These are phyloP conservation scores for Taphrina populina DNA, from an alignment of 1,139 yeast genomes.

Conservation along the genomic window DNA sequence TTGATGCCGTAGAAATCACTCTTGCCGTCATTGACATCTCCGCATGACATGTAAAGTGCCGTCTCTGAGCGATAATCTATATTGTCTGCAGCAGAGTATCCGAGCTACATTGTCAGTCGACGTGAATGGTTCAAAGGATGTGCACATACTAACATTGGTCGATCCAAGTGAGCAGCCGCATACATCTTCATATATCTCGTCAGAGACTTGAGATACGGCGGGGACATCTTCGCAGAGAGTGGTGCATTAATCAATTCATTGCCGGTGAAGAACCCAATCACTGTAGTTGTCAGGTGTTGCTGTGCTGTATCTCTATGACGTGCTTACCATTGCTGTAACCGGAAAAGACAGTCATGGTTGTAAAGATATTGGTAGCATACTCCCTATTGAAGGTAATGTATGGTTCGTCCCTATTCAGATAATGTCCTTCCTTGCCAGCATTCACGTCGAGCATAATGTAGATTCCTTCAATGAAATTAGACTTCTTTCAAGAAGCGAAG, in stretches of 20 bases:
- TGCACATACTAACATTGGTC: constrained; percentile 65
- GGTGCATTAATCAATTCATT: constrained; percentile 87
- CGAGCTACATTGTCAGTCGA: constrained; percentile 49
- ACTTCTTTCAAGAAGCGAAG: not conserved
- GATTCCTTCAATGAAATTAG: constrained; percentile 47
- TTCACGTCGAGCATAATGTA: constrained; percentile 85
- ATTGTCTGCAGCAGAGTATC: constrained; percentile 90
- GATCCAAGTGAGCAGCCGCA: constrained; percentile 59
- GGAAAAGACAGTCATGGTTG: constrained; percentile 76
- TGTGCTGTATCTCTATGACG: not conserved
- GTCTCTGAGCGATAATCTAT: constrained; percentile 66
- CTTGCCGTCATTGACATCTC: constrained; percentile 44
- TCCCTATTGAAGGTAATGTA: constrained; percentile 60
- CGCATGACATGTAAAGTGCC: constrained; percentile 79
- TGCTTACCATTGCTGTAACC: constrained; percentile 60
- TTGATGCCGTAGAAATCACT: constrained; percentile 88
- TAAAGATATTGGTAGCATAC: constrained; percentile 71
- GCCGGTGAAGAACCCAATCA: constrained; percentile 86
- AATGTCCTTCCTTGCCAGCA: constrained; percentile 62
- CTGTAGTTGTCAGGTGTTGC: constrained; percentile 36
- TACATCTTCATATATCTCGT: constrained; percentile 86
- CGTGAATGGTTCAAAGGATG: not conserved
- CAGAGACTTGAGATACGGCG: constrained; percentile 79
- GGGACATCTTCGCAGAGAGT: constrained; percentile 61
- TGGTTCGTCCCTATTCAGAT: constrained; percentile 71